A percentile compares a stretch with the other conserved stretches of the same genome.
These are phyloP conservation scores for Gorgonomyces haynaldii DNA, from an alignment of 192 early-diverging fungal genomes.

Conservation along the genomic window DNA sequence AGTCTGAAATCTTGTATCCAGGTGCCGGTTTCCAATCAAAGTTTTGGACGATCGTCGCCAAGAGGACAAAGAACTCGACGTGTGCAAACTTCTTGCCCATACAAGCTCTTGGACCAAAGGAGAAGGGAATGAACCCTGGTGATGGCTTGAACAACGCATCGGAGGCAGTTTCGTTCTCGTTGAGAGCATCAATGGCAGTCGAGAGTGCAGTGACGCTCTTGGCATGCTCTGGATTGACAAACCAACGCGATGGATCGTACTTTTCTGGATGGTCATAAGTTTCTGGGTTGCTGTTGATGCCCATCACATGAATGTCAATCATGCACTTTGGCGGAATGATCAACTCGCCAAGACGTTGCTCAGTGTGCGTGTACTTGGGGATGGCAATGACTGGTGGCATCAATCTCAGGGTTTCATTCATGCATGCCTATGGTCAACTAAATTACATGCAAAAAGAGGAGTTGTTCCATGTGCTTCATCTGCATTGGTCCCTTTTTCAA, in stretches of 20 bases:
- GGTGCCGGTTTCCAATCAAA: no score
- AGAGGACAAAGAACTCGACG: slow-evolving; percentile 10
- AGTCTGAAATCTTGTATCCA: no score
- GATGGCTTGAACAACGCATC: no score
- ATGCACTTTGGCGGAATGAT: background rate
- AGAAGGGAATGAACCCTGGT: slow-evolving; percentile 24
- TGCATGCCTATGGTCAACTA: slow-evolving; percentile 10
- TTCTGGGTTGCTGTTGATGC: no score
- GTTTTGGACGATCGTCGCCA: background rate
- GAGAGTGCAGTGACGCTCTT: background rate
- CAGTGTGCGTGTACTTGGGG: slow-evolving; percentile 13
- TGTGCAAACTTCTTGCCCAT: slow-evolving; percentile 27
- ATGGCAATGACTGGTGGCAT: slow-evolving; percentile 18
- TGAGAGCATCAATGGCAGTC: background rate
- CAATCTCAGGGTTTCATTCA: slow-evolving; percentile 26
- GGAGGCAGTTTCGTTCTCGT: background rate
- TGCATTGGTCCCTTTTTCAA: background rate
- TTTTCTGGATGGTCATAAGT: slow-evolving; percentile 3
- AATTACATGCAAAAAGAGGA: slow-evolving; percentile 8
- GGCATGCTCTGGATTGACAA: background rate
- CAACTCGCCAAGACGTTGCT: slow-evolving; percentile 2
- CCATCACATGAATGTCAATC: background rate
- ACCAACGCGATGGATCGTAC: slow-evolving; percentile 5
- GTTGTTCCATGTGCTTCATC: slow-evolving; percentile 6
- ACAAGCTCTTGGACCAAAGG: slow-evolving; percentile 18